Evolutionary conservation across 306 rosid genomes (phyloP), one percentile per base, ranked within the genome.

Genomic region (Lathyrus aphaca): DNA sequence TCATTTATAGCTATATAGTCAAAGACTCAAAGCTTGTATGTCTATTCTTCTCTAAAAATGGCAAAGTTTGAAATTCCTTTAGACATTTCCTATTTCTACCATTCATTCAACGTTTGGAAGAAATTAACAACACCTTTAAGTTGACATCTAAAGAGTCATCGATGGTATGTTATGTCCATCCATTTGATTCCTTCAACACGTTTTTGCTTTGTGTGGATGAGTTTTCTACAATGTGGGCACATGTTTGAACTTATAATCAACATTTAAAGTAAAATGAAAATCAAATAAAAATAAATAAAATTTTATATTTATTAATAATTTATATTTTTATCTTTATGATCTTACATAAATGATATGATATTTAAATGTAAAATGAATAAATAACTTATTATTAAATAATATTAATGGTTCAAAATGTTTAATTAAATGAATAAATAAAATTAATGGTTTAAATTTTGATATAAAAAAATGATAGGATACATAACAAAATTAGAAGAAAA

Each of bases 181-280:
- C 18, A 51, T 64, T 70, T 67, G 16, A 23, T 35, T 58, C 19
- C 74, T n/a, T 58, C 48, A 75, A 46, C 74, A 59, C 38, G 42
- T 68, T 68, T 48, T 38, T 21, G 29, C 25, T 18, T 4, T n/a
- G 3, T n/a, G 3, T 21, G 25, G 32, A 27, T 25, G 37, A 38
- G 71, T 63, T 23, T 17, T 29, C 38, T 8, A 10, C 57, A 54
- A 55, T 7, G 10, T 37, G 30, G 42, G 10, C 54, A 23, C 39
- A 30, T 30, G 42, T 58, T 58, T 58, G 23, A 27, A 32, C 23
- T 7, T n/a, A 10, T 19, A 53, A 53, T 53, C 8, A 51, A 51
- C 32, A 10, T 29, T 19, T 11, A 10, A 14, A 57, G 4, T 19
- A 4, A 10, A 14, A 57, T n/a, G 13, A 57, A 57, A n/a, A 14